These are phyloP conservation scores for Neonectria neomacrospora DNA, from an alignment of 2,329 filamentous ascomycete species.

Conservation along the genomic window DNA sequence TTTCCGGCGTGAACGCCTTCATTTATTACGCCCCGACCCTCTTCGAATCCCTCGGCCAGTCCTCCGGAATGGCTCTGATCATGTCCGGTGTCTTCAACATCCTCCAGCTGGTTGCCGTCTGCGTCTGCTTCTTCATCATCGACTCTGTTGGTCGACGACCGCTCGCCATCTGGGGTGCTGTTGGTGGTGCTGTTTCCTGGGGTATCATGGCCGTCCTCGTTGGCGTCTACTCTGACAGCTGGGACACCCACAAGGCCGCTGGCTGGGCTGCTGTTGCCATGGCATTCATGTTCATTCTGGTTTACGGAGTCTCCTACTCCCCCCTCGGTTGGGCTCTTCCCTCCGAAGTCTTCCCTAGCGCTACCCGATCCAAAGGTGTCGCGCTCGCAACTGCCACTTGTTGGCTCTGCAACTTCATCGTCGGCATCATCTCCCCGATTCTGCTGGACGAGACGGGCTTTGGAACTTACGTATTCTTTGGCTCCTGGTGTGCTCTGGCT, in stretches of 20 bases:
- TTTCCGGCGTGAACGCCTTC: constrained; percentile 29
- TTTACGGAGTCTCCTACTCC: constrained; percentile 49
- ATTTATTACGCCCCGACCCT: constrained; percentile 61
- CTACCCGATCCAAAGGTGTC: constrained; percentile 53
- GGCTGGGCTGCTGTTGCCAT: constrained; percentile 66
- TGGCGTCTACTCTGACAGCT: constrained; percentile 60
- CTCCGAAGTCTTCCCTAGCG: constrained; percentile 54
- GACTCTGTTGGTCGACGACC: constrained; percentile 58
- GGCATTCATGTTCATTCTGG: constrained; percentile 29
- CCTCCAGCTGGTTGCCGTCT: constrained; percentile 54
- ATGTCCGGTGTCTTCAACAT: constrained; percentile 56
- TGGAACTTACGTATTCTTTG: constrained; percentile 79
- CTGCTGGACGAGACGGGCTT: constrained; percentile 50
- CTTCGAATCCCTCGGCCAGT: constrained; percentile 23
- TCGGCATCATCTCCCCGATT: constrained; percentile 22
- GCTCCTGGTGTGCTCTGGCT: constrained; percentile 73
- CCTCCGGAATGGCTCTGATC: constrained; percentile 48
- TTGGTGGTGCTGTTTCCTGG: constrained; percentile 61
- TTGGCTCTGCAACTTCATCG: constrained; percentile 50
- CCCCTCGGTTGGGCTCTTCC: constrained; percentile 57
- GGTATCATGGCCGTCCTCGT: constrained; percentile 64
- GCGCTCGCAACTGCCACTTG: constrained; percentile 51
- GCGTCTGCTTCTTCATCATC: constrained; percentile 44
- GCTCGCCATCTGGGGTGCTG: constrained; percentile 57
- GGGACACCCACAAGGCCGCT: constrained; percentile 57